These are phyloP conservation scores for Melampsora abietis-canadensis DNA, from an alignment of 1,284 basidiomycete species.

Conservation along the genomic window DNA sequence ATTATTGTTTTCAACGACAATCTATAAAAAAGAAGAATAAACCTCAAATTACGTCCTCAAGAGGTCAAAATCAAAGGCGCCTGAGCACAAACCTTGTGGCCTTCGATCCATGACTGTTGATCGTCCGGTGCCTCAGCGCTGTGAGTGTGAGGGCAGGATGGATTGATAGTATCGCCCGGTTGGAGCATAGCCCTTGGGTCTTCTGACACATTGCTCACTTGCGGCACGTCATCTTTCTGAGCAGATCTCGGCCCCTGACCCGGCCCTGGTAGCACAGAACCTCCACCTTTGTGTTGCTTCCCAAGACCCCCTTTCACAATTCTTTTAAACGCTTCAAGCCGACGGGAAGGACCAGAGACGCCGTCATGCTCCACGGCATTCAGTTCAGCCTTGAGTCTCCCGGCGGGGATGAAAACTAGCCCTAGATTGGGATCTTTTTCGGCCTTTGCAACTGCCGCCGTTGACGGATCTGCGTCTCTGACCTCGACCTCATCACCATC, in stretches of 20 bases:
- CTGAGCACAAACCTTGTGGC: slow-evolving; percentile 8
- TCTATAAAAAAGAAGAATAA: slow-evolving; percentile 2
- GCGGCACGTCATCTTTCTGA: not conserved
- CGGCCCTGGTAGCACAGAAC: slow-evolving; percentile 12
- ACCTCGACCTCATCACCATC: slow-evolving; percentile 41
- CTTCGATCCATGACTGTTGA: slow-evolving; percentile 21
- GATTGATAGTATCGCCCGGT: not conserved
- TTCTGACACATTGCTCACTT: not conserved
- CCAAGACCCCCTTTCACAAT: slow-evolving; percentile 5
- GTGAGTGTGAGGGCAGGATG: not conserved
- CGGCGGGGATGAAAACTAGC: not conserved
- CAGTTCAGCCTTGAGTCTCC: not conserved
- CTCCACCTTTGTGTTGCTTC: not conserved
- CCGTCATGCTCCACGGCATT: not conserved
- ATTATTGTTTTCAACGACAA: slow-evolving; percentile 31
- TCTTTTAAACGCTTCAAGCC: slow-evolving; percentile 19
- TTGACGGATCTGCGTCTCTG: slow-evolving; percentile 5
- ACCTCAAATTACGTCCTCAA: not conserved
- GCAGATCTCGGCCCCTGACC: slow-evolving; percentile 9
- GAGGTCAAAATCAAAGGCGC: not conserved
- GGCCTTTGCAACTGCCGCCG: not conserved
- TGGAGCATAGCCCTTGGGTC: not conserved
- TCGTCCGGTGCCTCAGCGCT: not conserved
- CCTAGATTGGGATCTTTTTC: not conserved
- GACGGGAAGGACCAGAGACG: not conserved